phyloP scores from a whole-genome alignment of 1,284 basidiomycete genomes.

The Bondarzewia mesenterica region DNA sequence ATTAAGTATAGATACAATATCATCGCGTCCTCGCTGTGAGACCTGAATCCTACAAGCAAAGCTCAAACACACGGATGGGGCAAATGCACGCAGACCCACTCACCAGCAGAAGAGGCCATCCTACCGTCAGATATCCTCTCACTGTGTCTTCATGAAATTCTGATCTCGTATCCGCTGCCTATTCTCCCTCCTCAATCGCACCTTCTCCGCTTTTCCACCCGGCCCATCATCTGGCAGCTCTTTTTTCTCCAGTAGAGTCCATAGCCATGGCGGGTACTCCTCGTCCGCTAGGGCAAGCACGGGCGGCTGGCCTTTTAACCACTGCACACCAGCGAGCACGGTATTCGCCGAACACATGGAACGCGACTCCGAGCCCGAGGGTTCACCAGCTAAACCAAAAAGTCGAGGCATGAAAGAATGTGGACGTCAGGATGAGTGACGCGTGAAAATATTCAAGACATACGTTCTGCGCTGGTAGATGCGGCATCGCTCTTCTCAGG shows the following conservation, averaged over 20 bases:
- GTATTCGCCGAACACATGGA: conserved; percentile 69
- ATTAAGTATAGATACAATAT: background rate
- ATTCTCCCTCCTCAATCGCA: conserved; percentile 50
- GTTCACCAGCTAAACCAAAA: background rate
- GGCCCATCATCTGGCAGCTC: conserved; percentile 59
- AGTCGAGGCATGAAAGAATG: background rate
- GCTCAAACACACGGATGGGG: background rate
- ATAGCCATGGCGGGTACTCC: conserved; percentile 87
- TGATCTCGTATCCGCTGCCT: conserved; percentile 60
- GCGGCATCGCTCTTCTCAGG: too few relatives aligned
- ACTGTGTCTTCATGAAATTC: conserved; percentile 75
- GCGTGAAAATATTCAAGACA: background rate
- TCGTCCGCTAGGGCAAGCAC: conserved; percentile 78
- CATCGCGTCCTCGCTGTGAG: background rate
- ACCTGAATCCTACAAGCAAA: background rate
- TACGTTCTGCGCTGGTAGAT: too few relatives aligned
- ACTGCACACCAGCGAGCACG: conserved; percentile 68
- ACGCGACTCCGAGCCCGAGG: background rate
- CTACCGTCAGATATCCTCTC: too few relatives aligned
- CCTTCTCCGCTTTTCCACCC: conserved; percentile 60
- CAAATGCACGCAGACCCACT: too few relatives aligned
- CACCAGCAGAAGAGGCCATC: background rate
- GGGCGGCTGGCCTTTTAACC: conserved; percentile 77
- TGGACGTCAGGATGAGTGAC: background rate
- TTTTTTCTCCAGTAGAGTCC: conserved; percentile 63